Evolutionary conservation across 768 basidiomycete species (phyloP).

Genomic region (Calocybe gangraenosa): DNA sequence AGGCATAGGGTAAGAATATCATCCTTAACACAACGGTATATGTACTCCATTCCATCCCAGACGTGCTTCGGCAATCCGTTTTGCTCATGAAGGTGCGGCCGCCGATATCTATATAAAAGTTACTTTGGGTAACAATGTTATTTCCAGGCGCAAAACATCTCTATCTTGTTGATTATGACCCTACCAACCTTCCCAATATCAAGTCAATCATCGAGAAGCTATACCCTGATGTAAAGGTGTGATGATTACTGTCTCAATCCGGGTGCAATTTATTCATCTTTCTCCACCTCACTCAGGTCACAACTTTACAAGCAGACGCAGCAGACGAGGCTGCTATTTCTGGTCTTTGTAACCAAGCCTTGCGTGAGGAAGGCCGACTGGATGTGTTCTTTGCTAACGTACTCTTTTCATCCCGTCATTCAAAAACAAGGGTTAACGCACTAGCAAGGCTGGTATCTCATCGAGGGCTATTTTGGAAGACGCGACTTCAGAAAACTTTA

Average conservation of each 20-base stretch:
- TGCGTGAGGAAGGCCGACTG: conserved; percentile 78
- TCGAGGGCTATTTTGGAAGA: conserved; percentile 40
- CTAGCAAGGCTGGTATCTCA: conserved; percentile 62
- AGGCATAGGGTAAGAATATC: conserved; percentile 76
- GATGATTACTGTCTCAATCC: background rate
- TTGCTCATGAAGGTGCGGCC: conserved; percentile 73
- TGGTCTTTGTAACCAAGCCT: conserved; percentile 62
- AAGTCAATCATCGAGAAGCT: conserved; percentile 59
- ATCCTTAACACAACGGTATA: background rate
- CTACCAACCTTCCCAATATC: conserved; percentile 64
- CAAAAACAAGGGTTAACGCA: background rate
- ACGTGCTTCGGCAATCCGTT: conserved; percentile 66
- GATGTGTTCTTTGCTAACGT: conserved; percentile 98
- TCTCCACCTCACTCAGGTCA: conserved; percentile 59
- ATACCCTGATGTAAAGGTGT: conserved; percentile 80
- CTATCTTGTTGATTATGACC: conserved; percentile 70
- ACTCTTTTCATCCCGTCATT: conserved; percentile 18
- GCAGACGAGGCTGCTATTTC: conserved; percentile 71
- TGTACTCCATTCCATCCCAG: conserved; percentile 29
- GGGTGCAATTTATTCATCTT: background rate
- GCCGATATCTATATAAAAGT: background rate
- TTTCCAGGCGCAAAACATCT: conserved; percentile 67
- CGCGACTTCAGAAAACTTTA: conserved; percentile 62
- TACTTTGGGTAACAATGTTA: background rate
- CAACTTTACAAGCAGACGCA: conserved; percentile 75